Percentiles rank a stretch among this genome's conserved stretches.
phyloP scores from a whole-genome alignment of 495 filamentous ascomycete genomes.

The Tuber melanosporum region DNA sequence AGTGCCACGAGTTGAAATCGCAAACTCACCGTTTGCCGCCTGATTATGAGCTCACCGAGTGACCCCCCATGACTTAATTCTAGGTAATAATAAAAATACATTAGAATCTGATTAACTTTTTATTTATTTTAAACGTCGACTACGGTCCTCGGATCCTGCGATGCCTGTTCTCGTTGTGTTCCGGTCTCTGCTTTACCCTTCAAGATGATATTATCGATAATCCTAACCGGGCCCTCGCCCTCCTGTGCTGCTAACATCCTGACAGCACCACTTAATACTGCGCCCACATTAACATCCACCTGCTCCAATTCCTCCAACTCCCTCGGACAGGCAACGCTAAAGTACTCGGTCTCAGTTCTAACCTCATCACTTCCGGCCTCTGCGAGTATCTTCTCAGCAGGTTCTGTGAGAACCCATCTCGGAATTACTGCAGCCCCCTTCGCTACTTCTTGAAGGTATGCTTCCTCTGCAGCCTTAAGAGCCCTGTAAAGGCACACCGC shows the following conservation, averaged over 20 bases:
- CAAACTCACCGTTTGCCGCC: background rate
- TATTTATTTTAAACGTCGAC: background rate
- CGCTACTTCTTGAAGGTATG: slow-evolving; percentile 54
- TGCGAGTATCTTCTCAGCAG: slow-evolving; percentile 24
- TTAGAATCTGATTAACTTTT: background rate
- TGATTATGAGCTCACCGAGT: background rate
- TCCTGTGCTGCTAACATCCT: slow-evolving; percentile 79
- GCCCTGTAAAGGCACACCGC: slow-evolving; percentile 65
- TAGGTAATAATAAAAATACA: background rate
- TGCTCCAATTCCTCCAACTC: slow-evolving; percentile 68
- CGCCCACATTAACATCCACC: slow-evolving; percentile 61
- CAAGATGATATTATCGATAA: slow-evolving; percentile 92
- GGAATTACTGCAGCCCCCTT: slow-evolving; percentile 10
- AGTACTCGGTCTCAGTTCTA: slow-evolving; percentile 77
- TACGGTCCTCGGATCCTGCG: background rate
- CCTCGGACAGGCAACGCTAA: slow-evolving; percentile 76
- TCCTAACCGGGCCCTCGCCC: slow-evolving; percentile 70
- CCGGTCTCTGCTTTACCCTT: slow-evolving; percentile 42
- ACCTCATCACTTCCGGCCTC: slow-evolving; percentile 48
- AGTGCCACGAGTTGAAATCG: background rate
- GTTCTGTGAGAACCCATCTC: background rate
- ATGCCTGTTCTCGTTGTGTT: background rate
- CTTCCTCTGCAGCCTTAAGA: slow-evolving; percentile 61
- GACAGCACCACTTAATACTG: slow-evolving; percentile 79
- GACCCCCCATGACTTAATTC: background rate